These are phyloP conservation scores for Xerocomus brunneocitrinus DNA, from an alignment of 768 basidiomycete genomes.

Conservation along the genomic window DNA sequence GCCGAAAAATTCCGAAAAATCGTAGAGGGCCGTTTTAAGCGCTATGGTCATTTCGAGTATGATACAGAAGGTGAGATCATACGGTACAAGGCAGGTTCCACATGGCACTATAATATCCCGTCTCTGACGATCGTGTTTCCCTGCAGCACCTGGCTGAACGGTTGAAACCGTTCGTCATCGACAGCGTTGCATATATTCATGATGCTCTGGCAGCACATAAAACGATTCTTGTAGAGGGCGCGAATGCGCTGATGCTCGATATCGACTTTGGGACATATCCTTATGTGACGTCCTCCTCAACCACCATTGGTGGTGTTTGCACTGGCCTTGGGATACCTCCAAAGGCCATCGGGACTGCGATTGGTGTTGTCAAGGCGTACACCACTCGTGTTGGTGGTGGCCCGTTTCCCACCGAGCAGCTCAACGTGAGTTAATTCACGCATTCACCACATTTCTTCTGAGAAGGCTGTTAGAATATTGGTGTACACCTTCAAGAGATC, in stretches of 20 bases:
- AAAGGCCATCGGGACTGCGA: conserved; percentile 74
- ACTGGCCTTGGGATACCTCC: conserved; percentile 98
- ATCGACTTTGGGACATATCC: conserved; percentile 98
- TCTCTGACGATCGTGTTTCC: background rate
- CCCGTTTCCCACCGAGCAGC: conserved; percentile 94
- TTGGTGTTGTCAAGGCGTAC: conserved; percentile 97
- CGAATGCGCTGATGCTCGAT: conserved; percentile 98
- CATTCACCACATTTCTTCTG: background rate
- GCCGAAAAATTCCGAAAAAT: conserved; percentile 89
- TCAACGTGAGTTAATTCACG: conserved; percentile 57
- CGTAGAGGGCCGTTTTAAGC: conserved; percentile 96
- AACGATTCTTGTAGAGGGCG: conserved; percentile 89
- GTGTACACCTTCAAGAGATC: conserved; percentile 87
- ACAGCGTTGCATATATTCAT: conserved; percentile 85
- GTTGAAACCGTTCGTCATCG: conserved; percentile 82
- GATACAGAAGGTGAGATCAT: conserved; percentile 95
- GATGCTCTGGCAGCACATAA: conserved; percentile 70
- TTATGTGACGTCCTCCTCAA: conserved; percentile 92
- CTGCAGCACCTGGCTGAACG: conserved; percentile 74
- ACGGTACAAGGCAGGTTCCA: conserved; percentile 74
- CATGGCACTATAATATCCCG: background rate
- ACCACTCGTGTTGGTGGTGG: conserved; percentile 98
- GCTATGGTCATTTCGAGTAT: conserved; percentile 96
- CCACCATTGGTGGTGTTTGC: conserved; percentile 91
- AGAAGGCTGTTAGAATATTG: conserved; percentile 52